Percentiles rank a stretch among this genome's conserved stretches.
Evolutionary conservation across 2,329 filamentous ascomycete genomes (phyloP).

Genomic region (Neurospora crassa): DNA sequence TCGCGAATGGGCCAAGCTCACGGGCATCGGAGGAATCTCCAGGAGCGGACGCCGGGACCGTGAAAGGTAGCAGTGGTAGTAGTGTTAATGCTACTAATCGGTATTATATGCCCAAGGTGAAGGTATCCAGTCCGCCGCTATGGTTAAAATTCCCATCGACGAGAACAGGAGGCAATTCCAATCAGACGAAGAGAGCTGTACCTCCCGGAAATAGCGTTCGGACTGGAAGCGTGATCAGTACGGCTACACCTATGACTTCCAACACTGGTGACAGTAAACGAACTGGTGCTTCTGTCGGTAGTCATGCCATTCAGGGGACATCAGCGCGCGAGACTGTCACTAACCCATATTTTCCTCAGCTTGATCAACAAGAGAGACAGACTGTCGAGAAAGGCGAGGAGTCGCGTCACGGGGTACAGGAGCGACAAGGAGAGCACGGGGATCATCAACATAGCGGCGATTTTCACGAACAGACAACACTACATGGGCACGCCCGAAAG

Average conservation of each 20-base stretch:
- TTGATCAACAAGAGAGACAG: neutral
- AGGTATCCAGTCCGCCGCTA: slow-evolving; percentile 14
- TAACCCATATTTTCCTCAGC: neutral
- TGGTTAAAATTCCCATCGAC: slow-evolving; percentile 7
- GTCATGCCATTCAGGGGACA: neutral
- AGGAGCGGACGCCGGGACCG: neutral
- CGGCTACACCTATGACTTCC: neutral
- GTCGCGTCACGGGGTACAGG: neutral
- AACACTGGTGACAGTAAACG: neutral
- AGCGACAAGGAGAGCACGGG: neutral
- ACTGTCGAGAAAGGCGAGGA: neutral
- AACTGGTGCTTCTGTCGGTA: neutral
- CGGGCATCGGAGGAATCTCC: neutral
- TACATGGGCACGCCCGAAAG: neutral
- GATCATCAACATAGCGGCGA: neutral
- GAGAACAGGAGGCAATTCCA: slow-evolving; percentile 1
- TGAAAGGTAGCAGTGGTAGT: neutral
- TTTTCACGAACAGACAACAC: neutral
- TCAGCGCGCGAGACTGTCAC: neutral
- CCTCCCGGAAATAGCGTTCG: neutral
- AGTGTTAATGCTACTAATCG: neutral
- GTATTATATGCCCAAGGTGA: slow-evolving; percentile 1
- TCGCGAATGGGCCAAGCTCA: slow-evolving; percentile 1
- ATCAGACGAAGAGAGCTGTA: neutral
- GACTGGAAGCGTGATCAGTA: neutral